A percentile compares a stretch with the other conserved stretches of the same genome.
phyloP scores from a whole-genome alignment of 139 green algal genomes.

The Spirogloea muscicola region DNA sequence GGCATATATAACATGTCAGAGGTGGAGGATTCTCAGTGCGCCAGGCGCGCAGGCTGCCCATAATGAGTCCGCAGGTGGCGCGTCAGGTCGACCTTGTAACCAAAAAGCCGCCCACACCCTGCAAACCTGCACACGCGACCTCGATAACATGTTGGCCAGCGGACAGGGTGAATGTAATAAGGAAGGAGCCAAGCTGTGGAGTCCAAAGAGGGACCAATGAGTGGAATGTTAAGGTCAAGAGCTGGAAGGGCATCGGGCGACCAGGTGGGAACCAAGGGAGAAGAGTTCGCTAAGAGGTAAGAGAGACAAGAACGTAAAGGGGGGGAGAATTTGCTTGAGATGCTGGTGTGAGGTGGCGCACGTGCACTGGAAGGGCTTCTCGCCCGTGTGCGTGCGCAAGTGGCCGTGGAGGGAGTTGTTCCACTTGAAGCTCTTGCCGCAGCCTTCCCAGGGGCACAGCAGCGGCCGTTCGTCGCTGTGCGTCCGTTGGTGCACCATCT shows the following conservation, averaged over 20 bases:
- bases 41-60: slow-evolving; percentile 40
- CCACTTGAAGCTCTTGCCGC: slow-evolving; percentile 52
- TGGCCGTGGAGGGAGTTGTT: slow-evolving; percentile 45
- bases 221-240: background rate
- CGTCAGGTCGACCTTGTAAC: slow-evolving; percentile 51
- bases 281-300: no score
- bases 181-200: no score
- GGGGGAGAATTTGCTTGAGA: no score
- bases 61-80: slow-evolving; percentile 46
- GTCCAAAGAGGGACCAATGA: no score
- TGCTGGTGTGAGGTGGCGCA: no score
- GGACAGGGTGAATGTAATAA: no score
- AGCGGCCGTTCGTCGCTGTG: slow-evolving; percentile 45
- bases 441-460: slow-evolving; percentile 44
- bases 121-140: no score
- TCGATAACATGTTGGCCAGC: no score
- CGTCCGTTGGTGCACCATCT: slow-evolving; percentile 31
- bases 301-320: no score
- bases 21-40: no score
- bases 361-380: slow-evolving; percentile 47
- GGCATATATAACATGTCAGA: no score
- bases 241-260: background rate
- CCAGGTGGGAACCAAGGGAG: no score
- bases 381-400: slow-evolving; percentile 51
- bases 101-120: slow-evolving; percentile 44